Evolutionary conservation across 371 early-diverging fungal genomes (phyloP).

Genomic region (Blakeslea trispora): DNA sequence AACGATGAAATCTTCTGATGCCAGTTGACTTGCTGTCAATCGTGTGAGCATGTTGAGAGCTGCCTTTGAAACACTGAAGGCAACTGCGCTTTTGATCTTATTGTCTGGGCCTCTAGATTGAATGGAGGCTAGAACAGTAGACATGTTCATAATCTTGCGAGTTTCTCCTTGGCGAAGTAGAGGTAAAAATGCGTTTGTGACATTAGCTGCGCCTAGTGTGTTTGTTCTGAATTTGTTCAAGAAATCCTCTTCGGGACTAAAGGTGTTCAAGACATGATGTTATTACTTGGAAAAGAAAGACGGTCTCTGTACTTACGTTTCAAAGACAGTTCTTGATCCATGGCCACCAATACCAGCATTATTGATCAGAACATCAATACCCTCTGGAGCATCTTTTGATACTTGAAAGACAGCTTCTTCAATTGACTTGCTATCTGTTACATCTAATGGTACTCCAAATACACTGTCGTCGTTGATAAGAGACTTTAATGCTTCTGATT

Average conservation of each 20-base stretch:
- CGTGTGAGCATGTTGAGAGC: slow-evolving; percentile 18
- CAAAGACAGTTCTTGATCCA: neutral
- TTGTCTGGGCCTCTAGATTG: slow-evolving; percentile 2
- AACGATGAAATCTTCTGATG: slow-evolving; percentile 13
- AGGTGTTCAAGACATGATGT: neutral
- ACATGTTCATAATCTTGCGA: slow-evolving; percentile 17
- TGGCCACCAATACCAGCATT: slow-evolving; percentile 8
- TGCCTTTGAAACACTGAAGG: slow-evolving; percentile 20
- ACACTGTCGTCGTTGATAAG: slow-evolving; percentile 28
- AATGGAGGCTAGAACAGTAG: slow-evolving; percentile 9
- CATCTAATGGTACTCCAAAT: slow-evolving; percentile 26
- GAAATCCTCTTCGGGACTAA: neutral
- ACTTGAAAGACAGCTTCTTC: neutral
- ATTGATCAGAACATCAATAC: slow-evolving; percentile 15
- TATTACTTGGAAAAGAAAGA: no score
- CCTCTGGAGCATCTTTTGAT: slow-evolving; percentile 8
- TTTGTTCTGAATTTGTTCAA: slow-evolving; percentile 3
- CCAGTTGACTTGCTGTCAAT: slow-evolving; percentile 7
- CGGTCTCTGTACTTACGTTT: neutral
- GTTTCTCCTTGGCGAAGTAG: slow-evolving; percentile 13
- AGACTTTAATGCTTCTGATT: slow-evolving; percentile 13
- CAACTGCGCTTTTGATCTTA: neutral
- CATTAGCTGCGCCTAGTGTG: slow-evolving; percentile 1
- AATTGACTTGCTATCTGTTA: slow-evolving; percentile 13
- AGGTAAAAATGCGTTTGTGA: slow-evolving; percentile 16